Evolutionary conservation across 495 filamentous ascomycete genomes (phyloP), one percentile per base, ranked within the genome.

Genomic region (Aspergillus olivimuriae): DNA sequence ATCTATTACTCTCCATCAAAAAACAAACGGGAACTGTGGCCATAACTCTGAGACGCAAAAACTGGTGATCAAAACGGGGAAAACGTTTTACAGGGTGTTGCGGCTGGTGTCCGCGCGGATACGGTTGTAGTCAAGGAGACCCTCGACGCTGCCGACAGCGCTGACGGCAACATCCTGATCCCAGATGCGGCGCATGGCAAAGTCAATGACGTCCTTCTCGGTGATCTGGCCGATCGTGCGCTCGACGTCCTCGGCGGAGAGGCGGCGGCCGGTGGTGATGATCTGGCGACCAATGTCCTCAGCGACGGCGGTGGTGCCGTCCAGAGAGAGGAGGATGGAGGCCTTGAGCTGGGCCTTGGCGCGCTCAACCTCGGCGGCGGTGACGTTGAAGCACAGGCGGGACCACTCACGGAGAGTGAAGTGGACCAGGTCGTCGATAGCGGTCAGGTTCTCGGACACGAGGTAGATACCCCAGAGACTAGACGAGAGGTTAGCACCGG

Each of bases 381-480:
- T 82, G 57, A 99, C 92, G 66, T 77, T 81, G 75, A 78, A 79
- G 40, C 85, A 88, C 38, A 99, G 80, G 37, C 92, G 87, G 43
- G 88, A 84, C 92, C 92, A 99, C 74, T 99, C 92, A 46, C 94
- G 89, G 63, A 97, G 87, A 28, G 92, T 82, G 72, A 97, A 99
- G 80, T 97, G 94, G 57, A 95, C 81, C 26, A 97, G 82, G 66
- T 99, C 92, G 58, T 99, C 92, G 55, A 97, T 75, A 31, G 76
- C 72, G 53, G 83, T 86, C 49, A 91, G 67, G 64, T 89, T 84
- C 68, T 95, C 89, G 55, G 86, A 89, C 51, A 95, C 87, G 41
- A 99, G 75, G 78, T 99, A 99, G 77, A 97, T 96, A 69, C 92
- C 92, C 92, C 92, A 99, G 55, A 99, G 83, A 71, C 92, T 95